A percentile compares a stretch with the other conserved stretches of the same genome.
phyloP scores from a whole-genome alignment of 2,329 filamentous ascomycete genomes.

The Nectriaceae sp. region DNA sequence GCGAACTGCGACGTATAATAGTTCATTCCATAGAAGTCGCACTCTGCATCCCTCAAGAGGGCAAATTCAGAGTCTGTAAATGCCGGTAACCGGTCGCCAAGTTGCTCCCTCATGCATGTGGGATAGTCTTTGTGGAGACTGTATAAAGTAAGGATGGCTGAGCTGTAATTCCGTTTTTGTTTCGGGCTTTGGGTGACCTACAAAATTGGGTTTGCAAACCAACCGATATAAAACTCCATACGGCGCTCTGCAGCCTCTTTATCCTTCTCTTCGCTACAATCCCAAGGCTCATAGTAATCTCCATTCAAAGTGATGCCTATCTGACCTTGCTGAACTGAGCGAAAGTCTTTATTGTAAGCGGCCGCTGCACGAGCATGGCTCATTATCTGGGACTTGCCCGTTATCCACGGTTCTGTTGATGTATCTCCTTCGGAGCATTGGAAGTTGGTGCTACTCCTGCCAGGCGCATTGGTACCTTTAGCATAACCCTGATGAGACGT shows the following conservation, averaged over 20 bases:
- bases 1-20: slow-evolving; percentile 1
- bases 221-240: slow-evolving; percentile 39
- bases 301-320: slow-evolving; percentile 32
- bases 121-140: slow-evolving; percentile 1
- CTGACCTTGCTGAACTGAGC: slow-evolving; percentile 33
- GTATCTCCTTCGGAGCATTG: not conserved
- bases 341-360: slow-evolving; percentile 38
- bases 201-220: slow-evolving; percentile 39
- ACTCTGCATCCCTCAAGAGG: not conserved
- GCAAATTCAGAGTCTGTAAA: not conserved
- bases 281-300: not conserved
- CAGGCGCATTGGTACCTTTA: not conserved
- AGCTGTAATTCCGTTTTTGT: too few species aligned
- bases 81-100: not conserved
- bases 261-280: slow-evolving; percentile 32
- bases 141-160: too few species aligned
- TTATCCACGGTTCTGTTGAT: slow-evolving; percentile 39
- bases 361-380: slow-evolving; percentile 35
- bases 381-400: slow-evolving; percentile 38
- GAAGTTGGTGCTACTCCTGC: not conserved
- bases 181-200: too few species aligned
- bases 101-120: not conserved
- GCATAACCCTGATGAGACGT: too few species aligned
- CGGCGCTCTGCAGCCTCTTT: slow-evolving; percentile 34
- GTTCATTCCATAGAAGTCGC: slow-evolving; percentile 1